A percentile compares a stretch with the other conserved stretches of the same genome.
phyloP scores from a whole-genome alignment of 2,329 filamentous ascomycete genomes.

The Thelonectria discophora region DNA sequence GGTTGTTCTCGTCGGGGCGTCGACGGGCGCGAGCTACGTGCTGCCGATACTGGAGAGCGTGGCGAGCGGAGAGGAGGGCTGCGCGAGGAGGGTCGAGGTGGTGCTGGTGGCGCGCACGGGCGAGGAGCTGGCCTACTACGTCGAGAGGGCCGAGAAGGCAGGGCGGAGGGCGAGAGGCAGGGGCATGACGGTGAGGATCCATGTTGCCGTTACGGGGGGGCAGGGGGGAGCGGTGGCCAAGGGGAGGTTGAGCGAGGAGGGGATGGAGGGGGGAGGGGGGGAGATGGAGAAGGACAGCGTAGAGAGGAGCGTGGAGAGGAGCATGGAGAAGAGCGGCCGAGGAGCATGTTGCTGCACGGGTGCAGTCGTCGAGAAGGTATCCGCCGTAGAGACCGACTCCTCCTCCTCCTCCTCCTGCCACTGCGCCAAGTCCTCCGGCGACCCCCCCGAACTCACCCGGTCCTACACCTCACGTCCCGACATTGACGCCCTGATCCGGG shows the following conservation, averaged over 20 bases:
- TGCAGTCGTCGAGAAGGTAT: conserved; percentile 22
- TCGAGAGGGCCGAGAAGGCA: conserved; percentile 57
- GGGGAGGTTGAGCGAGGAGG: neutral
- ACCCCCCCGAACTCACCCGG: conserved; percentile 47
- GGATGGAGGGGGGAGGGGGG: conserved; percentile 6
- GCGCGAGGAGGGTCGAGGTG: conserved; percentile 63
- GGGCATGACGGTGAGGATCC: conserved; percentile 60
- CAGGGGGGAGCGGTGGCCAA: conserved; percentile 43
- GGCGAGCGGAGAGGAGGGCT: conserved; percentile 54
- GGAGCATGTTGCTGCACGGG: conserved; percentile 38
- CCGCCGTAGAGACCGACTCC: conserved; percentile 21
- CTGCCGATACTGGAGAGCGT: conserved; percentile 67
- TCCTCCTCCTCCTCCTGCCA: conserved; percentile 22
- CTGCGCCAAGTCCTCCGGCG: conserved; percentile 13
- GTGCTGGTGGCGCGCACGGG: conserved; percentile 60
- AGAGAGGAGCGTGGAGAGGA: conserved; percentile 15
- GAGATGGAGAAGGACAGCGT: neutral
- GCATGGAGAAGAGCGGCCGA: conserved; percentile 18
- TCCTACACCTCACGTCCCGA: conserved; percentile 59
- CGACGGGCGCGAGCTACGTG: conserved; percentile 70
- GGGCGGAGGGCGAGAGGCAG: conserved; percentile 51
- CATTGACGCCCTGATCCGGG: conserved; percentile 60
- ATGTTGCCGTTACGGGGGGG: conserved; percentile 62
- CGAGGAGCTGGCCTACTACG: conserved; percentile 65
- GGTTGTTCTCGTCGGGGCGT: conserved; percentile 67